Evolutionary conservation across 2,329 filamentous ascomycete species (phyloP), one percentile per base, ranked within the genome.

Genomic region (Diaporthe ilicicola): DNA sequence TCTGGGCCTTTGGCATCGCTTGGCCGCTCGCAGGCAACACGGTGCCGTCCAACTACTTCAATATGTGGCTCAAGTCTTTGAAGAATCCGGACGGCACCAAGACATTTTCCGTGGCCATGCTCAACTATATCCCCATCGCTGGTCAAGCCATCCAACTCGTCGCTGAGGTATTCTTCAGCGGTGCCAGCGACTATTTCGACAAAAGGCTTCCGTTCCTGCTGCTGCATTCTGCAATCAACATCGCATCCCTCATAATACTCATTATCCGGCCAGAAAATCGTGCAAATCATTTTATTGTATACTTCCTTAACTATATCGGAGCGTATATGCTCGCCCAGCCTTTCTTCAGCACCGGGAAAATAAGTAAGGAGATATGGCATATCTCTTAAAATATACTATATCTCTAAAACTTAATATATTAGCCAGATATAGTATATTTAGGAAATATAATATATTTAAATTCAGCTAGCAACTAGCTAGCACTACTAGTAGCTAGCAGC

Each of bases 11-110:
- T 19, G 61, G 50, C 1, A 27, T 67, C 4, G 59, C 69, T 8
- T 70, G 69, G 69, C 69, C 69, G 1, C 39, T 70, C 51, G 69
- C 48, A 4, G 51, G 69, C 17, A 70, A 70, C 42, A 56, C 37
- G 1, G 29, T 48, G 13, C 61, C 69, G 19, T 46, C 69, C 17
- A 70, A 67, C 37, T 70, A 67, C 42, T 70, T 70, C 61, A 70
- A 70, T 51, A 32, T 70, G 4, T 70, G 69, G 61, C 61, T 70
- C 12, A 70, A 70, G 42, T 70, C 69, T 5, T 22, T 70, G 32
- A 70, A 42, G 3, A 70, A 70, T 13, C 12, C 69, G 2, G 59
- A 70, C 7, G 69, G 69, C 27, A 67, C 48, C 12, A 65, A 50
- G 19, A 66, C 48, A 1, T 70, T 67, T 39, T 70, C 69, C 2